A percentile compares a stretch with the other conserved stretches of the same genome.
phyloP scores from a whole-genome alignment of 306 rosid species.

The Argentina anserina region DNA sequence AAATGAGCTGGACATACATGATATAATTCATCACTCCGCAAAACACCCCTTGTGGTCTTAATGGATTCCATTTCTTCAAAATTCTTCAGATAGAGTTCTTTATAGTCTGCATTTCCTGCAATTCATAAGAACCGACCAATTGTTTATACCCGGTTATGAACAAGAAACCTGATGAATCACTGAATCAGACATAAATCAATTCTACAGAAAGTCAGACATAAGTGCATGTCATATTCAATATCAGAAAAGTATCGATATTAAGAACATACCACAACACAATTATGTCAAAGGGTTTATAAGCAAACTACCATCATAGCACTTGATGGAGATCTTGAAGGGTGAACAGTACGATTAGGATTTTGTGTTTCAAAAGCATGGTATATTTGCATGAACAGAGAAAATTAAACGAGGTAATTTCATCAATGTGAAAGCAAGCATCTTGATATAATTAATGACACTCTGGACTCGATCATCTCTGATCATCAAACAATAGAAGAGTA shows the following conservation, averaged over 20 bases:
- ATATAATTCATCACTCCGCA: constrained; percentile 43
- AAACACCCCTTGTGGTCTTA: constrained; percentile 5
- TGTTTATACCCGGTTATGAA: not conserved
- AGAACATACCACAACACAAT: not conserved
- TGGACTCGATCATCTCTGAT: too few species aligned
- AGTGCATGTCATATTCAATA: not conserved
- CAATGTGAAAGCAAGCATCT: not conserved
- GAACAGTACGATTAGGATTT: not conserved
- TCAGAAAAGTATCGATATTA: not conserved
- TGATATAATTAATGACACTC: too few species aligned
- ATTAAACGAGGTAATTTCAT: not conserved
- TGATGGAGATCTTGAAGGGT: not conserved
- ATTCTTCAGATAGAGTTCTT: not conserved
- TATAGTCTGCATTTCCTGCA: not conserved
- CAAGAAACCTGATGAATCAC: not conserved
- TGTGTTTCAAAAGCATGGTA: not conserved
- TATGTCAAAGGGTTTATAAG: not conserved
- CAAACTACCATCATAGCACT: not conserved
- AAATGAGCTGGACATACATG: not conserved
- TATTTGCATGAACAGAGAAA: not conserved
- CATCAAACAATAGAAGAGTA: not conserved
- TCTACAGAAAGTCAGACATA: not conserved
- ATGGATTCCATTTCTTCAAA: constrained; percentile 32
- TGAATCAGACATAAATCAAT: not conserved
- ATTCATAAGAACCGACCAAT: not conserved